Conservation (phyloP, 352 stramenopile genomes). For the Elongisporangium undulatum region DNA sequence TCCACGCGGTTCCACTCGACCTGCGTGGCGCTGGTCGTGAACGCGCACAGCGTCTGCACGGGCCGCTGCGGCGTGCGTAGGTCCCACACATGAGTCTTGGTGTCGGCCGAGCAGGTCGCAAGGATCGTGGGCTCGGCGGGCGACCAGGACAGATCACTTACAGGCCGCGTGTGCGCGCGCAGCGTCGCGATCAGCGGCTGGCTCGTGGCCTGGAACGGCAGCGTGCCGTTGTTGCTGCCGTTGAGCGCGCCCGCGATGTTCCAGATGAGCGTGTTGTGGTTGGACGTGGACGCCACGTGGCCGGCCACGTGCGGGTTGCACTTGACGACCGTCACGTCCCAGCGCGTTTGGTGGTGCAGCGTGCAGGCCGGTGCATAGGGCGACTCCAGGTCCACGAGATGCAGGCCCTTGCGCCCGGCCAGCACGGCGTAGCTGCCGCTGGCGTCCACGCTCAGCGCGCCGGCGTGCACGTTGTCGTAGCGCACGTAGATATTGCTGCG, state of each 20-base stretch:
- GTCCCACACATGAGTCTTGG: conserved; percentile 81
- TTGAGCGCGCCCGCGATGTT: conserved; percentile 33
- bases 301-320: conserved; percentile 68
- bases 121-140: conserved; percentile 65
- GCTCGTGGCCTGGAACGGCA: conserved; percentile 14
- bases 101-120: conserved; percentile 74
- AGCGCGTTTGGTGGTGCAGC: conserved; percentile 77
- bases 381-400: conserved; percentile 68
- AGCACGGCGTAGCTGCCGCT: conserved; percentile 62
- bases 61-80: conserved; percentile 63
- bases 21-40: conserved; percentile 62
- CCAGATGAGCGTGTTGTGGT: conserved; percentile 82
- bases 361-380: conserved; percentile 51
- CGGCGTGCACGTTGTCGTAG: conserved; percentile 55
- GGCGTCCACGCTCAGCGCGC: conserved; percentile 68
- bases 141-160: conserved; percentile 78
- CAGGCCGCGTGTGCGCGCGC: conserved; percentile 61
- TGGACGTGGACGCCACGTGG: conserved; percentile 73
- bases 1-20: conserved; percentile 80
- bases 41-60: conserved; percentile 63
- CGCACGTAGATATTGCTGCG: conserved; percentile 53
- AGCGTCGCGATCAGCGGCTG: conserved; percentile 71
- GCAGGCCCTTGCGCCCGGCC: conserved; percentile 59
- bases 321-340: conserved; percentile 74
- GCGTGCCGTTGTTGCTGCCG: conserved; percentile 1